Evolutionary conservation across 208 protist species (phyloP).

Genomic region (Leishmania major): DNA sequence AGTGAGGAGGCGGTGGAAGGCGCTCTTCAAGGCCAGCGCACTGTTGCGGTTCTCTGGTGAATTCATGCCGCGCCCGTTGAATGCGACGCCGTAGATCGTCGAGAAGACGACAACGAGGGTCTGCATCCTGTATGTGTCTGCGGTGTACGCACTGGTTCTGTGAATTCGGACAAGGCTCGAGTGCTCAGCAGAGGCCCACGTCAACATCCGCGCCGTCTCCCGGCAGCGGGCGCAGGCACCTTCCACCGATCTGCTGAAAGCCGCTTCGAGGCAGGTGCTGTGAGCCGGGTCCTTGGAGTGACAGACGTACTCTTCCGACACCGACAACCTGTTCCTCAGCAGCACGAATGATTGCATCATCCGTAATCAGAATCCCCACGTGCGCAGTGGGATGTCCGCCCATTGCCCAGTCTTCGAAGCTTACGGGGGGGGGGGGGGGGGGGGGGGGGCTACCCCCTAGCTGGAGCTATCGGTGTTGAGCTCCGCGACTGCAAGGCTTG

Average conservation of each 20-base stretch:
- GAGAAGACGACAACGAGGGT: no score
- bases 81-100: no score
- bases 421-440: neutral
- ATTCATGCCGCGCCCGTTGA: no score
- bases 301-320: neutral
- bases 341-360: neutral
- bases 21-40: no score
- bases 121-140: no score
- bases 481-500: neutral
- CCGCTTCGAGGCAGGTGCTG: neutral
- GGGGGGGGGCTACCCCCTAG: neutral
- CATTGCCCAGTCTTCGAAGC: neutral
- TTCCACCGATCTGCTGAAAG: neutral
- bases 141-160: no score
- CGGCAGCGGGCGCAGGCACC: neutral
- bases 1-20: no score
- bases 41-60: no score
- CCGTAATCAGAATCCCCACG: neutral
- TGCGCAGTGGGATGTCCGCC: neutral
- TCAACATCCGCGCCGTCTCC: neutral
- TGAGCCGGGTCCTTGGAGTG: neutral
- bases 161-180: no score
- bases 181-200: neutral
- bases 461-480: neutral
- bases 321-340: neutral